Evolutionary conservation across 2,329 filamentous ascomycete species (phyloP).

Genomic region (Madurella mycetomatis): DNA sequence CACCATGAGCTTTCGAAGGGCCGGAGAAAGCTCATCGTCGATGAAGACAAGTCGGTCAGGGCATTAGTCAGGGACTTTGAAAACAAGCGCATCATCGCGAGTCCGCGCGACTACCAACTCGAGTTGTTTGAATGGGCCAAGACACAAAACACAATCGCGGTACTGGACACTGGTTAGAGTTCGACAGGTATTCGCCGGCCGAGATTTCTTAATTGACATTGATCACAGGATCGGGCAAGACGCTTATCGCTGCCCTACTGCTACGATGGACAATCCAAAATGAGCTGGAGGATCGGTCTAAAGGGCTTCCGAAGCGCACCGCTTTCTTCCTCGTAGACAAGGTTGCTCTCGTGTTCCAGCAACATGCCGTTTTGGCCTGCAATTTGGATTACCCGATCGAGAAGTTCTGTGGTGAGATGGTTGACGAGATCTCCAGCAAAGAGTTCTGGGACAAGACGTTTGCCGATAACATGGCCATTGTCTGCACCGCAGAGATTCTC

Average conservation of each 20-base stretch:
- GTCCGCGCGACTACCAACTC: constrained; percentile 83
- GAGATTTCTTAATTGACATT: constrained; percentile 11
- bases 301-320: constrained; percentile 57
- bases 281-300: constrained; percentile 66
- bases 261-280: constrained; percentile 70
- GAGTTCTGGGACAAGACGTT: constrained; percentile 51
- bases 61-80: constrained; percentile 35
- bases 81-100: constrained; percentile 59
- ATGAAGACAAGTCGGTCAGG: constrained; percentile 31
- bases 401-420: constrained; percentile 69
- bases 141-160: constrained; percentile 79
- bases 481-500: constrained; percentile 88
- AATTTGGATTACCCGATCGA: constrained; percentile 75
- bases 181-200: not conserved
- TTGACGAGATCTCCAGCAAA: constrained; percentile 36
- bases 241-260: constrained; percentile 86
- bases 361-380: constrained; percentile 72
- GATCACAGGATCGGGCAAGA: constrained; percentile 81
- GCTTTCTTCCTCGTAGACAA: constrained; percentile 91
- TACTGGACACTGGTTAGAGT: constrained; percentile 73
- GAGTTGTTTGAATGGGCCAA: constrained; percentile 90
- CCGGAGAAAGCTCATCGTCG: constrained; percentile 23
- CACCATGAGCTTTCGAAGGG: constrained; percentile 34
- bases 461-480: constrained; percentile 70
- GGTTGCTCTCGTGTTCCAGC: constrained; percentile 85